A percentile compares a stretch with the other conserved stretches of the same genome.
phyloP scores from a whole-genome alignment of 345 rosid species.

The Eucalyptus cladocalyx region DNA sequence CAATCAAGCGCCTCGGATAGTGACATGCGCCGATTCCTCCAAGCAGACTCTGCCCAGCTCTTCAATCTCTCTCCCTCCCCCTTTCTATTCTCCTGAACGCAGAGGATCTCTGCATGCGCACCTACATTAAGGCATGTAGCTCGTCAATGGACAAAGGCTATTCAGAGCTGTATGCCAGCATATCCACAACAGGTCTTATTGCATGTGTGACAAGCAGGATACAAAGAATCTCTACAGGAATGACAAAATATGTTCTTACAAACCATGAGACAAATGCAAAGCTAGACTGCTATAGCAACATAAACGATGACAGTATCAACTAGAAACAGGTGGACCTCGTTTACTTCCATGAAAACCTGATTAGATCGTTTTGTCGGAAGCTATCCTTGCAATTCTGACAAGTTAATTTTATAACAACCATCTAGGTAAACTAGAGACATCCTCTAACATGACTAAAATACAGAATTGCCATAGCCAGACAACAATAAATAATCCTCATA shows the following conservation, averaged over 20 bases:
- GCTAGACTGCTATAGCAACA: not conserved
- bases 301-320: not conserved
- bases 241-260: not conserved
- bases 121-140: slow-evolving; percentile 16
- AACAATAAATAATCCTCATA: not conserved
- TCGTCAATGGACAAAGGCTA: not conserved
- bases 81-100: slow-evolving; percentile 62
- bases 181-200: not conserved
- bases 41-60: slow-evolving; percentile 63
- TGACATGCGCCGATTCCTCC: slow-evolving; percentile 61
- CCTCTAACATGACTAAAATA: not conserved
- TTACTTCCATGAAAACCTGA: not conserved
- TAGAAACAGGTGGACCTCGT: not conserved
- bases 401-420: not conserved
- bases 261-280: not conserved
- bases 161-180: not conserved
- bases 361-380: not conserved
- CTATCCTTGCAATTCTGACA: not conserved
- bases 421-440: not conserved
- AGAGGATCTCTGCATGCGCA: slow-evolving; percentile 67
- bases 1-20: slow-evolving; percentile 47
- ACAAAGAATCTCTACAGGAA: not conserved
- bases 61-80: slow-evolving; percentile 80
- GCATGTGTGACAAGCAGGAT: not conserved
- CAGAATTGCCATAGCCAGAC: not conserved